These are phyloP conservation scores for Lentinula boryana DNA, from an alignment of 768 basidiomycete genomes.

Conservation along the genomic window DNA sequence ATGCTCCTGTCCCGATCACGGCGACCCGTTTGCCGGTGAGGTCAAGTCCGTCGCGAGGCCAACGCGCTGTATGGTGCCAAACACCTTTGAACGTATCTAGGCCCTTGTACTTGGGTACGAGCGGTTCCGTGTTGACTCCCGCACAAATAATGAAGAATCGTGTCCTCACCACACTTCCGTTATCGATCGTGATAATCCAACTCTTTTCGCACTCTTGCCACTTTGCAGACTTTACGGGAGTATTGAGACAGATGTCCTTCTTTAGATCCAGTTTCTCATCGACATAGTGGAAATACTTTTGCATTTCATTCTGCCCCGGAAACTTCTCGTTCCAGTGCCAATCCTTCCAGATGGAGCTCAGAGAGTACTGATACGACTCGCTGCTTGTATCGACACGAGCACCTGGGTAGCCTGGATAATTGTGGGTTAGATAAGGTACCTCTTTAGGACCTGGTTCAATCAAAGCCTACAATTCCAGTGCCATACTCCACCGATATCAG, in stretches of 20 bases:
- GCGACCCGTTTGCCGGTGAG: conserved; percentile 2
- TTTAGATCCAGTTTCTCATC: conserved; percentile 11
- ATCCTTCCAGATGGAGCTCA: conserved; percentile 9
- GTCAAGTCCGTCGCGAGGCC: conserved; percentile 4
- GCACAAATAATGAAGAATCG: conserved; percentile 2
- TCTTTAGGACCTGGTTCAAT: not conserved
- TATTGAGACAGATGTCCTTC: conserved; percentile 9
- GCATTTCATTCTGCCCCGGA: conserved; percentile 7
- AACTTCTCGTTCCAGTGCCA: conserved; percentile 8
- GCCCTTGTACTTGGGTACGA: not conserved
- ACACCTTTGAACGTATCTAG: conserved; percentile 3
- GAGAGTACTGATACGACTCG: conserved; percentile 10
- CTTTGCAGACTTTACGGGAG: conserved; percentile 8
- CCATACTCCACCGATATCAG: conserved; percentile 13
- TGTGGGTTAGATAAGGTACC: not conserved
- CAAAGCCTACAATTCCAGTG: conserved; percentile 10
- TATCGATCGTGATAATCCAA: conserved; percentile 7
- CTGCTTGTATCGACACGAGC: conserved; percentile 12
- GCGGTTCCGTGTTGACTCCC: not conserved
- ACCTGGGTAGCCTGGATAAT: conserved; percentile 1
- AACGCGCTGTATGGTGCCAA: conserved; percentile 4
- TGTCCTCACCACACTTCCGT: not conserved
- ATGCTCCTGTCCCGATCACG: conserved; percentile 7
- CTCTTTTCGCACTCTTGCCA: conserved; percentile 6
- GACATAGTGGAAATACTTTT: conserved; percentile 11